Conservation (phyloP, 2,329 filamentous ascomycete genomes). For the Aurifilum marmelostoma region DNA sequence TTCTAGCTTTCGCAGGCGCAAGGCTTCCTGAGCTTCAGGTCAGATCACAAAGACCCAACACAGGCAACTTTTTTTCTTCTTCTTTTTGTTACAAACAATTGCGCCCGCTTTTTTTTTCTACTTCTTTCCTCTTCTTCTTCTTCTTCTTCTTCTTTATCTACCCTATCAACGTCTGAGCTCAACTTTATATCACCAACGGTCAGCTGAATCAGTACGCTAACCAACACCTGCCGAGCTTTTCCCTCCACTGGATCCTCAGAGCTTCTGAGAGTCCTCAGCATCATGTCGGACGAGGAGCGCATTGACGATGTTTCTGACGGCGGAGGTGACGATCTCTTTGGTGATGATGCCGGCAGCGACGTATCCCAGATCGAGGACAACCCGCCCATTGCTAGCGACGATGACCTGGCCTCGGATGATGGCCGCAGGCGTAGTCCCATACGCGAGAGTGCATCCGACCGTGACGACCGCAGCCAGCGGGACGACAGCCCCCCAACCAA, state of each 20-base stretch:
- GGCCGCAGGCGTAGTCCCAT: conserved; percentile 15
- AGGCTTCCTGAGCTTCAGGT: background rate
- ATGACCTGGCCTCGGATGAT: conserved; percentile 56
- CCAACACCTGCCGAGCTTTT: no score
- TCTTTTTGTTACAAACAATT: no score
- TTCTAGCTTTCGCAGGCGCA: background rate
- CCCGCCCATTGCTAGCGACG: conserved; percentile 51
- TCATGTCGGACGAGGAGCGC: conserved; percentile 61
- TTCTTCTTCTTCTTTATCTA: background rate
- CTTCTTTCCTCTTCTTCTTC: no score
- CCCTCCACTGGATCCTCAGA: background rate
- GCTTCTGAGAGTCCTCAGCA: conserved; percentile 19
- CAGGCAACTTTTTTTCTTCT: background rate
- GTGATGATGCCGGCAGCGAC: conserved; percentile 64
- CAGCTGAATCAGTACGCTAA: background rate
- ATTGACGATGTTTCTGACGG: conserved; percentile 53
- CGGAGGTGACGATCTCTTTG: conserved; percentile 65
- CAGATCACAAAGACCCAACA: background rate
- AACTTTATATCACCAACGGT: background rate
- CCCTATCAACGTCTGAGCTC: background rate
- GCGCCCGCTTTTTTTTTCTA: no score
- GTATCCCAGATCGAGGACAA: conserved; percentile 44
- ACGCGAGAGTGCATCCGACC: conserved; percentile 16
- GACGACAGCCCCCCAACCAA: conserved; percentile 4
- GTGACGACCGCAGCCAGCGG: conserved; percentile 42